Conservation (phyloP, 75 land plant species). For the Sequoia sempervirens region DNA sequence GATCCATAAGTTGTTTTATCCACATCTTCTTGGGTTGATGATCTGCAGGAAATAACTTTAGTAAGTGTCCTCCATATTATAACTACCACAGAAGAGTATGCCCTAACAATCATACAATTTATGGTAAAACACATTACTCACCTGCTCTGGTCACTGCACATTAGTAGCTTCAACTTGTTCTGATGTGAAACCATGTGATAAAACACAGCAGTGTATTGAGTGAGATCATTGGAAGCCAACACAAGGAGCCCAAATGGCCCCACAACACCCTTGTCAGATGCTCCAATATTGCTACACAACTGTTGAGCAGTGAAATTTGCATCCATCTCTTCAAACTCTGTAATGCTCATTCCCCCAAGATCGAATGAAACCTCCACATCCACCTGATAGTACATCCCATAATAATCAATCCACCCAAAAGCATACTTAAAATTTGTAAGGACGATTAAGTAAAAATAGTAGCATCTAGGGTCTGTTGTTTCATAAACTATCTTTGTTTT, state of each 20-base stretch:
- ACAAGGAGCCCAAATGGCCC: constrained; percentile 1
- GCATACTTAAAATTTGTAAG: too few species aligned
- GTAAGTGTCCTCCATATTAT: neutral
- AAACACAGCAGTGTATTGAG: neutral
- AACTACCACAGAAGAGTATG: too few species aligned
- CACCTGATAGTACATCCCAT: neutral
- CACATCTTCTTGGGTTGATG: neutral
- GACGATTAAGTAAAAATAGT: too few species aligned
- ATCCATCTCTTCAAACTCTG: neutral
- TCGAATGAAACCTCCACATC: constrained; percentile 12
- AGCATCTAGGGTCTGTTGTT: too few species aligned
- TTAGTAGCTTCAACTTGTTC: neutral
- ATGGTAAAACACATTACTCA: neutral
- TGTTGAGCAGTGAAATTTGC: neutral
- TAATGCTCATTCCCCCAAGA: neutral
- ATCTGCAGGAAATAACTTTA: neutral
- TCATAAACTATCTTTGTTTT: too few species aligned
- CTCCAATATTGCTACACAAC: neutral
- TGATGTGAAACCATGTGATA: neutral
- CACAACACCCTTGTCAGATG: neutral
- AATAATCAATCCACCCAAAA: too few species aligned
- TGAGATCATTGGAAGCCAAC: neutral
- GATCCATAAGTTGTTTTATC: constrained; percentile 47
- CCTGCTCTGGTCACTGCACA: constrained; percentile 10
- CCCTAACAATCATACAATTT: too few species aligned